Conservation (phyloP, 768 basidiomycete genomes). For the Pisolithus marmoratus region DNA sequence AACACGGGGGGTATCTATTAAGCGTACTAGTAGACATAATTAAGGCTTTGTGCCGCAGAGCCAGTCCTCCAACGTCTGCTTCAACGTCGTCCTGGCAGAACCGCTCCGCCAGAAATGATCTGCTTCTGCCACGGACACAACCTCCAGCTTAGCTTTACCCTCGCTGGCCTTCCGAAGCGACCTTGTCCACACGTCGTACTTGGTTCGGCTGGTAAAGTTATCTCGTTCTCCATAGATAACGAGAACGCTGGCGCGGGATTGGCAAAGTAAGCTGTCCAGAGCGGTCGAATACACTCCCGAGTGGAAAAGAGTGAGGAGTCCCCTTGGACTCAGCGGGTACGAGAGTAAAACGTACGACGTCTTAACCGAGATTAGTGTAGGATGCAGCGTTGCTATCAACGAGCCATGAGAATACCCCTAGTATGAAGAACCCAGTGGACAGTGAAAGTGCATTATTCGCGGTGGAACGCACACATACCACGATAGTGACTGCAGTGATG, state of each 20-base stretch:
- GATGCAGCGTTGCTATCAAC: constrained; percentile 63
- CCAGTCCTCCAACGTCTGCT: constrained; percentile 18
- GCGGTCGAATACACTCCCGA: constrained; percentile 46
- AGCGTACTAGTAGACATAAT: too few species aligned
- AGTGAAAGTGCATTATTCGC: constrained; percentile 1
- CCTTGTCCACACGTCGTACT: constrained; percentile 52
- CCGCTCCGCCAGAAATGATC: constrained; percentile 64
- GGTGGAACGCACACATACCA: constrained; percentile 39
- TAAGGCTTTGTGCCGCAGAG: constrained; percentile 5
- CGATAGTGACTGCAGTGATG: constrained; percentile 47
- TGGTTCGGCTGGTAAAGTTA: constrained; percentile 56
- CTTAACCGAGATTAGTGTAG: constrained; percentile 43
- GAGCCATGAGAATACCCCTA: constrained; percentile 84
- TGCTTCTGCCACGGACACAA: constrained; percentile 39
- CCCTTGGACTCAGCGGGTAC: constrained; percentile 67
- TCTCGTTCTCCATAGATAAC: constrained; percentile 64
- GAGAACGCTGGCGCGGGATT: constrained; percentile 47
- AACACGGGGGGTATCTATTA: not conserved
- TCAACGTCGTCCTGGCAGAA: constrained; percentile 18
- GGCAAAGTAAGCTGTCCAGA: constrained; percentile 44
- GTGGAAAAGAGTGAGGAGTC: constrained; percentile 65
- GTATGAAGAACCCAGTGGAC: not conserved
- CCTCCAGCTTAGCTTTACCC: constrained; percentile 21
- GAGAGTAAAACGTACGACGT: constrained; percentile 68
- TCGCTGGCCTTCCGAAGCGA: constrained; percentile 28